Conservation (phyloP, 2,329 filamentous ascomycete genomes). For the Fusarium sororula region DNA sequence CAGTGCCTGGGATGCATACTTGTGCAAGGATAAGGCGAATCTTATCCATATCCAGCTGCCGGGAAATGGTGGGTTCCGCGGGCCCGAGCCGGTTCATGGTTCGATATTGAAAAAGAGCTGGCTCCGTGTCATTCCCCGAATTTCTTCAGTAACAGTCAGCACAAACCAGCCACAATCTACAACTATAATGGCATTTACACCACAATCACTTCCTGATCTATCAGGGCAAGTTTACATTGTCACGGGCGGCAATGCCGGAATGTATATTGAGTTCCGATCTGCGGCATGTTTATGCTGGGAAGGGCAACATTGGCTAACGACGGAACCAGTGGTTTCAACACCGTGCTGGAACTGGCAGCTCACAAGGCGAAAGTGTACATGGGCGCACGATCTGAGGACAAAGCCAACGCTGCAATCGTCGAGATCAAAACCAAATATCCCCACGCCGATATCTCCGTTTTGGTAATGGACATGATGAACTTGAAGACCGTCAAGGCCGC, state of each 20-base stretch:
- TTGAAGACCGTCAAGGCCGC: neutral
- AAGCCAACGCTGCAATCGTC: neutral
- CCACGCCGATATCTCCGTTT: neutral
- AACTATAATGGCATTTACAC: neutral
- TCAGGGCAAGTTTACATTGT: slow-evolving; percentile 9
- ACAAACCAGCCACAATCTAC: neutral
- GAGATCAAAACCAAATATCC: neutral
- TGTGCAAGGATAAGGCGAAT: no score
- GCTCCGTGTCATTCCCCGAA: neutral
- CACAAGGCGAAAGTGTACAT: slow-evolving; percentile 12
- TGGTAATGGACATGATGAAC: neutral
- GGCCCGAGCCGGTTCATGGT: neutral
- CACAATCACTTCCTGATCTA: neutral
- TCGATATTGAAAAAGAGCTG: neutral
- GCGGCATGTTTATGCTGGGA: neutral
- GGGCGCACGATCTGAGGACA: neutral
- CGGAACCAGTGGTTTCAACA: neutral
- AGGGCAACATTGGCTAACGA: neutral
- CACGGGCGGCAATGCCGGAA: neutral
- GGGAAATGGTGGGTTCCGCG: neutral
- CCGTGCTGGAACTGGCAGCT: neutral
- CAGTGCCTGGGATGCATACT: no score
- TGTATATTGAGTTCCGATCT: neutral
- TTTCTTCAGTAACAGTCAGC: neutral
- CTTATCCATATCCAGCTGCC: neutral